Conservation (phyloP, 495 filamentous ascomycete genomes). For the Neurospora discreta region DNA sequence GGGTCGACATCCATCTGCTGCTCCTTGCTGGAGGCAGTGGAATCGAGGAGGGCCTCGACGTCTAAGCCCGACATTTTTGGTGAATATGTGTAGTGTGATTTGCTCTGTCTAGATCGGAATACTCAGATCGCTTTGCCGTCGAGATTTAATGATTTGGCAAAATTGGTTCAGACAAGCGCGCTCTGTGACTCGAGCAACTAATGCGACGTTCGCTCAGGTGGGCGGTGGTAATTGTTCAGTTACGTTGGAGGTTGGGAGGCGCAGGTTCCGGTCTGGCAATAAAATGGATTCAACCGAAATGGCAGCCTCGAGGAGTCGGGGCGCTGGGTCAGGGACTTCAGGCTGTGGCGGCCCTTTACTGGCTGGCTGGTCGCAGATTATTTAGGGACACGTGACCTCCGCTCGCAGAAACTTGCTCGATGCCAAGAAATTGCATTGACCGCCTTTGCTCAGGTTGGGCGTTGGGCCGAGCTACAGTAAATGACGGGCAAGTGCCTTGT, state of each 20-base stretch:
- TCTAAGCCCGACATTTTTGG: constrained; percentile 74
- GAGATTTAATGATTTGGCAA: background rate
- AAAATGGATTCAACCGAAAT: background rate
- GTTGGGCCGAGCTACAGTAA: background rate
- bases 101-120: background rate
- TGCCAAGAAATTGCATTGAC: background rate
- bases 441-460: background rate
- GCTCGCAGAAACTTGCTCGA: background rate
- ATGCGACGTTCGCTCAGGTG: background rate
- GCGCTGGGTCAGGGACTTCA: background rate
- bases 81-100: background rate
- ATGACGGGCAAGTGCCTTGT: background rate
- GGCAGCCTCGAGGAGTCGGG: background rate
- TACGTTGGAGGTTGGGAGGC: background rate
- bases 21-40: constrained; percentile 52
- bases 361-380: background rate
- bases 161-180: background rate
- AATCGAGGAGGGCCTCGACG: constrained; percentile 89
- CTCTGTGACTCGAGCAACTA: background rate
- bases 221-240: background rate
- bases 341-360: background rate
- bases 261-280: background rate
- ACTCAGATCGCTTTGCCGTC: background rate
- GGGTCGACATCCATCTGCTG: constrained; percentile 7
- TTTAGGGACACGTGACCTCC: background rate